These are phyloP conservation scores for Dacryopinax primogenitus DNA, from an alignment of 768 basidiomycete genomes.

Conservation along the genomic window DNA sequence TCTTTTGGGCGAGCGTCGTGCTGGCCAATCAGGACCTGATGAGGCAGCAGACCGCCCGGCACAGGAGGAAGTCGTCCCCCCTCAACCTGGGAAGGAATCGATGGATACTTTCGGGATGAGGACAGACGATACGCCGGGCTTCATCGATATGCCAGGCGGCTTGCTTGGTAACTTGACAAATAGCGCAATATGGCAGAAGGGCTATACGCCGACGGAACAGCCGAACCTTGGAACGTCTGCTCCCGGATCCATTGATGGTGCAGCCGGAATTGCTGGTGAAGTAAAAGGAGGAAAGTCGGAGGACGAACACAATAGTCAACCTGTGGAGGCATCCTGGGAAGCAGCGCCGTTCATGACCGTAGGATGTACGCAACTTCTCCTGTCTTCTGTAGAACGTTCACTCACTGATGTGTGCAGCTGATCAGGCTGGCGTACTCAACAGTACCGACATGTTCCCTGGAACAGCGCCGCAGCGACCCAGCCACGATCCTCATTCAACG, in stretches of 20 bases:
- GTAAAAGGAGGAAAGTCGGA: neutral
- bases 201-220: neutral
- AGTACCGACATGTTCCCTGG: neutral
- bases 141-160: neutral
- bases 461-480: neutral
- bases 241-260: neutral
- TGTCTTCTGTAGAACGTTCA: neutral
- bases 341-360: neutral
- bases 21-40: neutral
- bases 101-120: neutral
- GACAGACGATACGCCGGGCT: neutral
- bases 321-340: neutral
- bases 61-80: neutral
- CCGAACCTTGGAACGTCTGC: neutral
- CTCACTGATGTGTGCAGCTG: neutral
- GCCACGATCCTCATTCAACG: neutral
- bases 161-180: neutral
- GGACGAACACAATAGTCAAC: neutral
- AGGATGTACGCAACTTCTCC: neutral
- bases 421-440: neutral
- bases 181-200: neutral
- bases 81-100: neutral
- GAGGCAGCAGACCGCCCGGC: neutral
- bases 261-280: neutral
- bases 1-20: neutral